phyloP scores from a whole-genome alignment of 164 flowering plant genomes.

The Paratinospora sagittata region DNA sequence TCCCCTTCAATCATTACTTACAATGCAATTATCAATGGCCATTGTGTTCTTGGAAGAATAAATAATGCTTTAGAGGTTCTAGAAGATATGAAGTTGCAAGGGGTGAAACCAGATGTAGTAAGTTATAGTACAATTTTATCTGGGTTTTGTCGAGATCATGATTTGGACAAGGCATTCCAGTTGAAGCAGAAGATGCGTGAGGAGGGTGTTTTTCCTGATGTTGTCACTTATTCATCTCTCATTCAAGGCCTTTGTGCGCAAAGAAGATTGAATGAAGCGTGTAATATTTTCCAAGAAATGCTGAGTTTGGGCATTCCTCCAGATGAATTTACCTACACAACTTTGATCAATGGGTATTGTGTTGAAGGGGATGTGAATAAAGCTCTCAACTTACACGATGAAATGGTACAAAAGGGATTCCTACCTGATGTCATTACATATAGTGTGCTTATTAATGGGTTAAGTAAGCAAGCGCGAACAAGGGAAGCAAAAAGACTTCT shows the following conservation, averaged over 20 bases:
- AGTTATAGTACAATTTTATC: conserved; percentile 65
- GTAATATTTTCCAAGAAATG: conserved; percentile 69
- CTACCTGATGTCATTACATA: conserved; percentile 84
- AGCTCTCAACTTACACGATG: conserved; percentile 61
- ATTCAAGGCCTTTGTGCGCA: conserved; percentile 76
- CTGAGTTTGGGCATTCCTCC: conserved; percentile 44
- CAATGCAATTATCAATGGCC: conserved; percentile 70
- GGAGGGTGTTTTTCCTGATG: conserved; percentile 61
- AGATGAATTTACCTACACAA: conserved; percentile 70
- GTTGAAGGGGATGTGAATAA: conserved; percentile 46
- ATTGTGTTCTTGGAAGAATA: conserved; percentile 51
- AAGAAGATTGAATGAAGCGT: conserved; percentile 51
- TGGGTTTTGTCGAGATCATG: conserved; percentile 49
- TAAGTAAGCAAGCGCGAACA: conserved; percentile 64
- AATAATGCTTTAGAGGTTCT: conserved; percentile 49
- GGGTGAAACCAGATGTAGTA: conserved; percentile 61
- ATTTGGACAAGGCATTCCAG: conserved; percentile 54
- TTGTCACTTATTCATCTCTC: conserved; percentile 62
- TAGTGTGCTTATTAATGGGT: conserved; percentile 76
- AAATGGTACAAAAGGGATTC: conserved; percentile 65
- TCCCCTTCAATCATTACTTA: conserved; percentile 63
- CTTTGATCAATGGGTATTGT: conserved; percentile 71
- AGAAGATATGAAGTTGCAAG: conserved; percentile 44
- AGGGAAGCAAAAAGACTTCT: conserved; percentile 72
- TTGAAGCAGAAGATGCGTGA: conserved; percentile 52